Evolutionary conservation across 805 yeast genomes (phyloP).

Genomic region (Starmerella bombi): DNA sequence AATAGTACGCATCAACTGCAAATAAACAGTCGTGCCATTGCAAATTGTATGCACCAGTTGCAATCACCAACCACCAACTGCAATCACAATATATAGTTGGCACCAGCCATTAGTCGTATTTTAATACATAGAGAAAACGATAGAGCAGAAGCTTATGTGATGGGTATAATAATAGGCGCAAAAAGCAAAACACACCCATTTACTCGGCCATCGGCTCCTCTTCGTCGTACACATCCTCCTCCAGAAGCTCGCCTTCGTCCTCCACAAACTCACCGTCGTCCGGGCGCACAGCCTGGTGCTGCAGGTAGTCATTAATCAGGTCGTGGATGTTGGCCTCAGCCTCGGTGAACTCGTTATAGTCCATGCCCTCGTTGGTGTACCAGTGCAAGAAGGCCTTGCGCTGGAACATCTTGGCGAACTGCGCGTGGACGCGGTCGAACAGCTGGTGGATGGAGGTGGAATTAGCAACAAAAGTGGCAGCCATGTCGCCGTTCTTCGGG

Average conservation of each 20-base stretch:
- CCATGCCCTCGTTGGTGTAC: conserved; percentile 96
- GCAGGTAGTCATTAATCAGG: conserved; percentile 79
- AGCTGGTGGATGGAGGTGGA: conserved; percentile 86
- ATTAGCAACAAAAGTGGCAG: conserved; percentile 88
- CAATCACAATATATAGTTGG: too few species aligned
- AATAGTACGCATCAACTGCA: too few species aligned
- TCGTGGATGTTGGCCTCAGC: conserved; percentile 88
- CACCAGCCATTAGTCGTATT: too few species aligned
- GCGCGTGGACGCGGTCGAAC: conserved; percentile 78
- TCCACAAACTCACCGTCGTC: conserved; percentile 8
- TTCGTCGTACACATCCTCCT: neutral
- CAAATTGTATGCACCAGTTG: too few species aligned
- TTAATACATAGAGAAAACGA: too few species aligned
- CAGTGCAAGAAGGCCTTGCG: conserved; percentile 93
- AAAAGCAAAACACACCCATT: too few species aligned
- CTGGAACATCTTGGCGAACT: conserved; percentile 82
- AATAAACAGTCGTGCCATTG: too few species aligned
- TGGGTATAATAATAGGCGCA: too few species aligned
- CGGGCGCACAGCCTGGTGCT: conserved; percentile 34
- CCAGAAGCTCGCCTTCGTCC: conserved; percentile 5
- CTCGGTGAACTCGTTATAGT: conserved; percentile 83
- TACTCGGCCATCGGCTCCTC: too few species aligned
- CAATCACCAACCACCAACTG: too few species aligned
- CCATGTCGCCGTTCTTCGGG: conserved; percentile 71
- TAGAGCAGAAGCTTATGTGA: too few species aligned